Evolutionary conservation across 2,329 filamentous ascomycete species (phyloP), one percentile per base, ranked within the genome.

Genomic region (Clarireedia paspali): DNA sequence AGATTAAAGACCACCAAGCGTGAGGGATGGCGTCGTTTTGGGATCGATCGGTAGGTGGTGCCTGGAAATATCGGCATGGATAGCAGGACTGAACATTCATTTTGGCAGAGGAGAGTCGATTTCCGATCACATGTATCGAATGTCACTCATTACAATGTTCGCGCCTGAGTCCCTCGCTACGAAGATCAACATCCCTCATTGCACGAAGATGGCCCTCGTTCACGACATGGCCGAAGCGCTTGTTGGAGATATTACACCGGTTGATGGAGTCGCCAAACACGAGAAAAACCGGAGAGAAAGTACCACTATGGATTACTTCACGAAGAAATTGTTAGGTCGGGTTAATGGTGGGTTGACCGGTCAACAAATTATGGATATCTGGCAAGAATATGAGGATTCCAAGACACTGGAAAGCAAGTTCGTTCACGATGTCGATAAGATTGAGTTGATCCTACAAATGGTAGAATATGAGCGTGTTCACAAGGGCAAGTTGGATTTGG

Each of bases 71-170:
- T 15, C 6, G 2, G 3, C 6, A 40, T 40, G 38, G 1, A 1
- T 5, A 14, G 38, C 17, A 17, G 17, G 6, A 17, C 12, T 17
- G 38, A 40, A 40, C 1, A 6, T 60, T 47, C 1, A 6, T 60
- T 47, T 27, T 3, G 36, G 9, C 4, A 84, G 80, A 57, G 88
- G 89, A 70, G 94, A 99, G 73, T 95, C 90, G 2, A 96, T 99
- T 68, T 82, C 89, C 53, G 94, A 99, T 75, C 94, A 99, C 79
- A 99, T 99, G 94, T 99, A 97, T 74, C 91, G 94, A 74, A 99
- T 99, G 94, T 90, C 91, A 50, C 82, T 99, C 64, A 90, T 99
- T 71, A 91, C 89, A 61, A 89, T 99, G 85, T 82, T 96, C 62
- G 91, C 90, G 2, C 92, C 94, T 1, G 79, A 88, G 0, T 74